These are phyloP conservation scores for Alternaria conjuncta DNA, from an alignment of 2,329 filamentous ascomycete genomes.

Conservation along the genomic window DNA sequence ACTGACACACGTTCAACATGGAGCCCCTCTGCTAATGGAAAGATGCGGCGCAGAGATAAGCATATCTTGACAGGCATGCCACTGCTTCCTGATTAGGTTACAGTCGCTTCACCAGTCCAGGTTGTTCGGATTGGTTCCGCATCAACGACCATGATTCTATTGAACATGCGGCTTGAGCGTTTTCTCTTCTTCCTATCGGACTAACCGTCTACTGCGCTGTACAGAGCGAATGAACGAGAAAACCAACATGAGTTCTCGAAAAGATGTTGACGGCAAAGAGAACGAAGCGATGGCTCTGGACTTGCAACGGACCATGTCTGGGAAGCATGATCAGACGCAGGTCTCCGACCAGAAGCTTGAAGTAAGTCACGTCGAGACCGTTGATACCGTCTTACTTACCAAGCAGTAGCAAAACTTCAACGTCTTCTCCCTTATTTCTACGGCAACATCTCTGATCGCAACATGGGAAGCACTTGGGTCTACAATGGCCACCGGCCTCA, in stretches of 20 bases:
- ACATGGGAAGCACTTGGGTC: conserved; percentile 11
- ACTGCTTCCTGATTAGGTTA: background rate
- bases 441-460: conserved; percentile 8
- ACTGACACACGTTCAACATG: background rate
- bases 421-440: conserved; percentile 6
- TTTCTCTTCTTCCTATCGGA: background rate
- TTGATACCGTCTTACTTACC: background rate
- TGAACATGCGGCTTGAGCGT: too few relatives aligned
- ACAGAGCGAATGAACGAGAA: background rate
- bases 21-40: background rate
- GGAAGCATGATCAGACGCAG: background rate
- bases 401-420: background rate
- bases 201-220: background rate
- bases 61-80: background rate
- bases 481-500: conserved; percentile 12
- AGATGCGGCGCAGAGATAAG: background rate
- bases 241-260: background rate
- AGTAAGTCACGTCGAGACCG: background rate
- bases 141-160: background rate
- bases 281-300: background rate
- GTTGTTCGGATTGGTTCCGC: background rate
- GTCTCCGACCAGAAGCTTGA: background rate
- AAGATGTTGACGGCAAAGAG: background rate
- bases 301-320: background rate
- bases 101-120: background rate